phyloP scores from a whole-genome alignment of 345 rosid genomes.

The Eucalyptus curtisii region DNA sequence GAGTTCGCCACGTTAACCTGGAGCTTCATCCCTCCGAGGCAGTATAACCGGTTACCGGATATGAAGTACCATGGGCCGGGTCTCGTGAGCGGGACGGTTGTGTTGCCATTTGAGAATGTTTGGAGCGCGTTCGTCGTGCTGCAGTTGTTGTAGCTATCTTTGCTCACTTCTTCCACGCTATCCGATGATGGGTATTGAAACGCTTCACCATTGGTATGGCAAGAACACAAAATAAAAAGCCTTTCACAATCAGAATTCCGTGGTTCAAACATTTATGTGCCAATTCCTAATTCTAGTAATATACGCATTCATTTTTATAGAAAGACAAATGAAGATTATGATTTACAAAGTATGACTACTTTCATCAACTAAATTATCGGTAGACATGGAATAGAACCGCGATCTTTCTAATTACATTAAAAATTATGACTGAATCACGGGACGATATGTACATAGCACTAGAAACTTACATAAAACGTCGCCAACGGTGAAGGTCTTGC shows the following conservation, averaged over 20 bases:
- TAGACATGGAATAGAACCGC: neutral
- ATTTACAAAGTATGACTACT: neutral
- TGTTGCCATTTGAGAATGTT: constrained; percentile 70
- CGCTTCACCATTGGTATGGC: constrained; percentile 8
- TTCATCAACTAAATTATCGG: neutral
- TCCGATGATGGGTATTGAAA: constrained; percentile 63
- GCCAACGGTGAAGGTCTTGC: constrained; percentile 63
- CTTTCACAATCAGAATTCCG: neutral
- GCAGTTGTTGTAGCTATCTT: constrained; percentile 35
- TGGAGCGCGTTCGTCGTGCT: constrained; percentile 31
- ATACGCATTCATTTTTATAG: neutral
- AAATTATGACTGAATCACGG: neutral
- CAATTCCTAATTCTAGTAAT: neutral
- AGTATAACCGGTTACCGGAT: constrained; percentile 51
- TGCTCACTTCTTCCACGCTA: constrained; percentile 46
- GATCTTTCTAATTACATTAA: neutral
- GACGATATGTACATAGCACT: neutral
- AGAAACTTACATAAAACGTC: constrained; percentile 47
- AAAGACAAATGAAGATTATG: neutral
- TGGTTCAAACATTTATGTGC: neutral
- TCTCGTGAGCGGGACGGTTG: constrained; percentile 43
- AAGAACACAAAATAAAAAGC: neutral
- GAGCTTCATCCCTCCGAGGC: constrained; percentile 87
- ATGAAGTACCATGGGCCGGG: constrained; percentile 54
- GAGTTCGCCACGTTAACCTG: constrained; percentile 30